phyloP scores from a whole-genome alignment of 495 filamentous ascomycete species.

The Hyaloscypha hepaticicola region DNA sequence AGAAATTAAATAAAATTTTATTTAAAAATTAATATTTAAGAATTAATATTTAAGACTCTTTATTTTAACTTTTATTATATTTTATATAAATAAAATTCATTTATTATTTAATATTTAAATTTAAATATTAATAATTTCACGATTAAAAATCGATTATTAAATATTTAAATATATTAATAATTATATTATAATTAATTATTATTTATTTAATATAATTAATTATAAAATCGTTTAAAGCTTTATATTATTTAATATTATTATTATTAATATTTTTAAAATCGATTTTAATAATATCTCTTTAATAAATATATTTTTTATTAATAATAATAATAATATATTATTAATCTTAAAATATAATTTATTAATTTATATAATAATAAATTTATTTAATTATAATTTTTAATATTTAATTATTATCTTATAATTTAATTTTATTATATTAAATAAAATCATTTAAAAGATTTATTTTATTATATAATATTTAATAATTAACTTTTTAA shows the following conservation, averaged over 20 bases:
- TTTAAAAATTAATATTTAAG: not conserved
- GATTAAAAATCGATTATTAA: conserved; percentile 7
- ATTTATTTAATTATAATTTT: conserved; percentile 1
- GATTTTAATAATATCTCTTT: no score
- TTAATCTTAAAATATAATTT: no score
- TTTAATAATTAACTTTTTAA: no score
- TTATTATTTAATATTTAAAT: not conserved
- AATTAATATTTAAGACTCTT: not conserved
- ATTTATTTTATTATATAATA: no score
- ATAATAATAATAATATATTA: no score
- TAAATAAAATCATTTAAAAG: no score
- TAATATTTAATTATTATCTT: not conserved
- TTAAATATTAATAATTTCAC: not conserved
- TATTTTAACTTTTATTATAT: not conserved
- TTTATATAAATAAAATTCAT: not conserved
- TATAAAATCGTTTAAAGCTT: no score
- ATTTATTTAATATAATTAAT: not conserved
- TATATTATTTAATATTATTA: no score
- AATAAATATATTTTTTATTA: no score
- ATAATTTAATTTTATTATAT: no score
- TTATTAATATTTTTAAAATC: no score
- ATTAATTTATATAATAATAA: conserved; percentile 5
- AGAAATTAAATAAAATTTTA: no score
- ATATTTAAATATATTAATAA: conserved; percentile 10
- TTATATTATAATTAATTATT: conserved; percentile 12